Evolutionary conservation across 2,329 filamentous ascomycete genomes (phyloP), one percentile per base, ranked within the genome.

Genomic region (Didymella lethalis): DNA sequence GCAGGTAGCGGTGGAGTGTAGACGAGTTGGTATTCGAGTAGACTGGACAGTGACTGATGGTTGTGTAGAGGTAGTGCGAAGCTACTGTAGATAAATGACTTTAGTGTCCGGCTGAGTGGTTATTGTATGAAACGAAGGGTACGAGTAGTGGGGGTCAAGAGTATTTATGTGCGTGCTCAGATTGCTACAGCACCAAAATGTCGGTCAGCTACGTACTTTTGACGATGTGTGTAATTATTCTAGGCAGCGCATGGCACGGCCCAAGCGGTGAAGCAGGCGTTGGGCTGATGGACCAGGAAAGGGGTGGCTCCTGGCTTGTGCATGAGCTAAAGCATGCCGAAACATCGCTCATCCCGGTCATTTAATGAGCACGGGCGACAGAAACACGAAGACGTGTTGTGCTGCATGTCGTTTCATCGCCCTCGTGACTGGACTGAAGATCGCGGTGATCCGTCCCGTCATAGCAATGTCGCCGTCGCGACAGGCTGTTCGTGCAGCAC

Each of bases 101-200:
- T 51, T 59, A 59, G 55, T 66, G 64, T 68, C 62, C 62, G 63
- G 62, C 62, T 70, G 64, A 48, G 28, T 56, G 43, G 41, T 52
- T 47, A 51, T 38, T 60, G 57, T 71, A 73, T 77, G 74, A 74
- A 76, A 75, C 73, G 59, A 70, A 68, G 60, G 48, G 52, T 56
- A 60, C 58, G 57, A 61, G 60, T 55, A 57, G 69, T 65, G 73
- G 73, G 74, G 70, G 67, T 54, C 59, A 66, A 68, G 54, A 52
- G 72, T 76, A 77, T 77, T 78, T 78, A 78, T 78, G 75, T 72
- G 68, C 72, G 66, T 69, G 67, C 67, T 68, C 67, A 74, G 69
- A 73, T 75, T 72, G 65, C 67, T 73, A 60, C 66, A 69, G 56
- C 49, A 69, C 63, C 65, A 75, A 72, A 74, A 70, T 73, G 72